Conservation (phyloP, 352 stramenopile species). For the Phytophthora quininea region DNA sequence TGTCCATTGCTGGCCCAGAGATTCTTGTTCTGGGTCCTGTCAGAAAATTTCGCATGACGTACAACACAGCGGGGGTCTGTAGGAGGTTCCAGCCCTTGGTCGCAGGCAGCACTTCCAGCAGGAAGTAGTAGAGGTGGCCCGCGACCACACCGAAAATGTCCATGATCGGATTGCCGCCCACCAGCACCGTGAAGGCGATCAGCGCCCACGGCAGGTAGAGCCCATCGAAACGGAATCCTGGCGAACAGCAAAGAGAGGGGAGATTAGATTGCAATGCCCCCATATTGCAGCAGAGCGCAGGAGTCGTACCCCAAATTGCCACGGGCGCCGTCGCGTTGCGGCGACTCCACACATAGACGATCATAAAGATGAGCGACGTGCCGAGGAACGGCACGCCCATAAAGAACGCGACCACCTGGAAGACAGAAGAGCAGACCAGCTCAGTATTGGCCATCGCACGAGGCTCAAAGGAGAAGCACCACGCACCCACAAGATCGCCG, state of each 20-base stretch:
- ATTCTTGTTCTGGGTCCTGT: not conserved
- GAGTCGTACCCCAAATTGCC: slow-evolving; percentile 78
- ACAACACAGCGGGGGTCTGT: slow-evolving; percentile 86
- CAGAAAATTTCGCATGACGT: slow-evolving; percentile 27
- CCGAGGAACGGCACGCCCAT: slow-evolving; percentile 86
- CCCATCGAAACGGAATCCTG: slow-evolving; percentile 87
- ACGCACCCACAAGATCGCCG: slow-evolving; percentile 73
- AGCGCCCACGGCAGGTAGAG: slow-evolving; percentile 90
- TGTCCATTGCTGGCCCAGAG: too few relatives aligned
- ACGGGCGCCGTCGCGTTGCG: slow-evolving; percentile 83
- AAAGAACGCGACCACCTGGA: slow-evolving; percentile 81
- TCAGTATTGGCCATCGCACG: not conserved
- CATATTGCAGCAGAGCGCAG: not conserved
- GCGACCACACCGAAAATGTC: slow-evolving; percentile 86
- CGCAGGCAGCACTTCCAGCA: slow-evolving; percentile 85
- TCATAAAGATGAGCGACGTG: slow-evolving; percentile 90
- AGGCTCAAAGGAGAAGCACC: not conserved
- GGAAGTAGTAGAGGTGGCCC: slow-evolving; percentile 91
- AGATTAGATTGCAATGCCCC: not conserved
- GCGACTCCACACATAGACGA: slow-evolving; percentile 92
- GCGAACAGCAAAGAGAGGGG: not conserved
- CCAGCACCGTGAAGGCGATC: slow-evolving; percentile 89
- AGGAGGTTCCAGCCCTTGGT: slow-evolving; percentile 87
- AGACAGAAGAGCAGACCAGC: slow-evolving; percentile 2
- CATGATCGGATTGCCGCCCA: slow-evolving; percentile 87